These are phyloP conservation scores for Astrocystis sublimbata DNA, from an alignment of 495 filamentous ascomycete species.

Conservation along the genomic window DNA sequence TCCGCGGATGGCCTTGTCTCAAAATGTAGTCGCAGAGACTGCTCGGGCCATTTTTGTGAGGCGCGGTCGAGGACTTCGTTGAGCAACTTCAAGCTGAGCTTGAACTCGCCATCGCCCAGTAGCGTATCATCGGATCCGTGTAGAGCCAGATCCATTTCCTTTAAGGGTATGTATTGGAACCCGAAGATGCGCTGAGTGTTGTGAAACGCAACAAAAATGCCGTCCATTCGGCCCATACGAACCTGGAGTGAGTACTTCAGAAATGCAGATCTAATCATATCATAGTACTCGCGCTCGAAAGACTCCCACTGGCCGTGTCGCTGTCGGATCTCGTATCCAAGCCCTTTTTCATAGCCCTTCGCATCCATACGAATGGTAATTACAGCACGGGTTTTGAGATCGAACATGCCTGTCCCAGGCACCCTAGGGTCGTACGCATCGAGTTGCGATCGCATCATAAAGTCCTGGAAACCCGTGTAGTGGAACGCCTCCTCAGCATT, in stretches of 20 bases:
- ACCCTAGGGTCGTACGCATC: constrained; percentile 86
- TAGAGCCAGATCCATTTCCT: constrained; percentile 83
- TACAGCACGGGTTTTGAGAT: constrained; percentile 93
- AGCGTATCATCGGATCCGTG: constrained; percentile 67
- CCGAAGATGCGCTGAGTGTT: constrained; percentile 95
- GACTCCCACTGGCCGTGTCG: constrained; percentile 78
- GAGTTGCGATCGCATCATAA: constrained; percentile 93
- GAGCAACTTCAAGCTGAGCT: constrained; percentile 71
- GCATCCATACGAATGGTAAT: constrained; percentile 86
- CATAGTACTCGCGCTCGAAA: constrained; percentile 92
- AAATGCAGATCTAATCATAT: constrained; percentile 94
- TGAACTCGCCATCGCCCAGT: constrained; percentile 88
- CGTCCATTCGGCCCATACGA: constrained; percentile 96
- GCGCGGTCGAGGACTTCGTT: constrained; percentile 75
- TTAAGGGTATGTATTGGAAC: constrained; percentile 87
- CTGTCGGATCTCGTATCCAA: constrained; percentile 83
- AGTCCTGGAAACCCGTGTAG: constrained; percentile 84
- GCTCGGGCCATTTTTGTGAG: constrained; percentile 67
- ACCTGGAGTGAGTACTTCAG: constrained; percentile 97
- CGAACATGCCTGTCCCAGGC: constrained; percentile 93
- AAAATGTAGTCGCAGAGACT: constrained; percentile 82
- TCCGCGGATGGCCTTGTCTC: constrained; percentile 64
- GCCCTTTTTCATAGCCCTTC: constrained; percentile 65
- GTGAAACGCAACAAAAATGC: constrained; percentile 97
- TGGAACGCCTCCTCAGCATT: constrained; percentile 75